Conservation (phyloP, 2,329 filamentous ascomycete species). For the Metarhizium album region DNA sequence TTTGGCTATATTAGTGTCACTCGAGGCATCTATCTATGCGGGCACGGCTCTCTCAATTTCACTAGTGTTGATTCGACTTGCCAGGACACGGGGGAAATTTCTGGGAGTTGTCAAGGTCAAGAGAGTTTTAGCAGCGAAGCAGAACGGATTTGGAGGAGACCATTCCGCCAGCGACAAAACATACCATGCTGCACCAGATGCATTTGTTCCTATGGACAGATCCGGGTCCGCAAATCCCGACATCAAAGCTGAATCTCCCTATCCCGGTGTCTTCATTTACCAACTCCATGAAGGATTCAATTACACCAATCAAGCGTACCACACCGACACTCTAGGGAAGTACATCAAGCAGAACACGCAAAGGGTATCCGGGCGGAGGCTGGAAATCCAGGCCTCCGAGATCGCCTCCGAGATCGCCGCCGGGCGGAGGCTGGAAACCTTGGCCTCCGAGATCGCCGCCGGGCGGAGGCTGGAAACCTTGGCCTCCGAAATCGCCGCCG, state of each 20-base stretch:
- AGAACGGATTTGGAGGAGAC: neutral
- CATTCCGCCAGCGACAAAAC: neutral
- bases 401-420: no score
- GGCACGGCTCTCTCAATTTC: slow-evolving; percentile 32
- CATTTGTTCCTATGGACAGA: slow-evolving; percentile 31
- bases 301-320: slow-evolving; percentile 39
- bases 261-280: slow-evolving; percentile 41
- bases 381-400: no score
- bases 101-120: slow-evolving; percentile 26
- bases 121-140: slow-evolving; percentile 6
- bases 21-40: slow-evolving; percentile 40
- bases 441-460: no score
- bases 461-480: no score
- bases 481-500: no score
- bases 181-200: slow-evolving; percentile 14
- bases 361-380: slow-evolving; percentile 26
- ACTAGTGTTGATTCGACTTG: slow-evolving; percentile 33
- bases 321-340: slow-evolving; percentile 30
- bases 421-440: no score
- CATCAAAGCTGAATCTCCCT: slow-evolving; percentile 29
- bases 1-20: slow-evolving; percentile 36
- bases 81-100: slow-evolving; percentile 36
- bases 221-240: slow-evolving; percentile 34
- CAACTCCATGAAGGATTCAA: slow-evolving; percentile 41
- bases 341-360: slow-evolving; percentile 30